A percentile compares a stretch with the other conserved stretches of the same genome.
phyloP scores from a whole-genome alignment of 352 stramenopile genomes.

The Phytophthora crassamura region DNA sequence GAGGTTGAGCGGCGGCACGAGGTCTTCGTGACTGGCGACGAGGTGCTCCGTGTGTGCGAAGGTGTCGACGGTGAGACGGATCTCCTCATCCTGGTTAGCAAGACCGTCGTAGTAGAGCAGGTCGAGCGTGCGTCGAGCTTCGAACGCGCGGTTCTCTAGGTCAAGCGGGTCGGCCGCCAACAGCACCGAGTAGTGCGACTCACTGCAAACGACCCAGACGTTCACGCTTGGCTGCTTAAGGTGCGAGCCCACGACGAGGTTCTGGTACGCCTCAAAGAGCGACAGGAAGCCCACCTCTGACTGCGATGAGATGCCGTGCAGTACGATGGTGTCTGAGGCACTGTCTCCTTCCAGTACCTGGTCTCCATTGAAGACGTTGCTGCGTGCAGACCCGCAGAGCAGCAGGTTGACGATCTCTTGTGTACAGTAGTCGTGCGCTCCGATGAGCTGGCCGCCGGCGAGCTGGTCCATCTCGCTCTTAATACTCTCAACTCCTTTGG shows the following conservation, averaged over 20 bases:
- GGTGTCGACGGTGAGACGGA: conserved; percentile 64
- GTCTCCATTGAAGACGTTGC: conserved; percentile 95
- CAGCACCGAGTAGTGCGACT: conserved; percentile 93
- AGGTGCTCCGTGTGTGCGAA: conserved; percentile 35
- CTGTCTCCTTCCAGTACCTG: conserved; percentile 70
- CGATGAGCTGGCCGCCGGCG: conserved; percentile 78
- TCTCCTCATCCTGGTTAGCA: conserved; percentile 89
- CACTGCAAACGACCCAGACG: conserved; percentile 92
- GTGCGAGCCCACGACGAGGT: conserved; percentile 82
- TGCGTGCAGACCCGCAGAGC: conserved; percentile 91
- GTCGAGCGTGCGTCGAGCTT: conserved; percentile 55
- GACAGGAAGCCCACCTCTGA: conserved; percentile 88
- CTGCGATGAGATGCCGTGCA: conserved; percentile 70
- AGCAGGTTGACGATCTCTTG: conserved; percentile 98
- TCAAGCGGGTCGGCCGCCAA: conserved; percentile 51
- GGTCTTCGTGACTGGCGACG: conserved; percentile 55
- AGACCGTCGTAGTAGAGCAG: conserved; percentile 92
- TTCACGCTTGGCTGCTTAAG: conserved; percentile 81
- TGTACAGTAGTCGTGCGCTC: conserved; percentile 88
- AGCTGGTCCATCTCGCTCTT: conserved; percentile 88
- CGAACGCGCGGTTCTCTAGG: conserved; percentile 42
- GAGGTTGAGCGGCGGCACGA: conserved; percentile 88
- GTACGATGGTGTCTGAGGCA: conserved; percentile 67
- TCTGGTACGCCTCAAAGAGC: conserved; percentile 92
- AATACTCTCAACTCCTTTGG: conserved; percentile 62